Evolutionary conservation across 208 protist genomes (phyloP), one percentile per base, ranked within the genome.

Genomic region (Wallacemonas sp.): DNA sequence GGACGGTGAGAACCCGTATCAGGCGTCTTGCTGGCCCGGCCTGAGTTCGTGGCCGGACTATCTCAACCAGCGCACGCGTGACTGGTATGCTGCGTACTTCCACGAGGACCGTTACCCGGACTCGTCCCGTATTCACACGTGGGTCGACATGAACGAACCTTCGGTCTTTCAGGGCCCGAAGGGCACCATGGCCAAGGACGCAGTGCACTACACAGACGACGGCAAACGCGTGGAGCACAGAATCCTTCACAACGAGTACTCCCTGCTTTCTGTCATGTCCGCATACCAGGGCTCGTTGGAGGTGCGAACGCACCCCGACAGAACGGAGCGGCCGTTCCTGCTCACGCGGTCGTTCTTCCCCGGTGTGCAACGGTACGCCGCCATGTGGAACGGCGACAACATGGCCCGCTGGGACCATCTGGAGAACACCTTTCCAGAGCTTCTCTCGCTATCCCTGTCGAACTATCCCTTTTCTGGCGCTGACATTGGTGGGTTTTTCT

Each of bases 61-160:
- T 70, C 73, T 95, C 13, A 98, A 94, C 65, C 76, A 72, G 21
- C 73, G 83, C 44, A 95, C 97, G 3, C 83, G 98, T 27, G 66
- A 92, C 41, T 99, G 92, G 91, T 99, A 98, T 87, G 87, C 86
- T 1, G 50, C 66, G 36, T 69, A 94, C 57, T 98, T 98, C 63
- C 63, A 87, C 24, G 88, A 97, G 58, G 80, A 96, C 53, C 69
- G 76, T 8, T 98, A 98, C 67, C 62, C 80, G 9, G 95, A 85
- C 12, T 92, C 90, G 5, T 97, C 92, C 1, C 66, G 68, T 38
- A 77, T 99, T 22, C 96, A 99, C 83, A 97, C 92, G 13, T 99
- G 99, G 99, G 99, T 99, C 44, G 98, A 99, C 86, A 99, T 99
- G 99, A 99, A 99, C 72, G 91, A 98, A 80, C 98, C 98, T 3